Evolutionary conservation across 208 protist genomes (phyloP), one percentile per base, ranked within the genome.

Genomic region (Acanthamoeba sp.): DNA sequence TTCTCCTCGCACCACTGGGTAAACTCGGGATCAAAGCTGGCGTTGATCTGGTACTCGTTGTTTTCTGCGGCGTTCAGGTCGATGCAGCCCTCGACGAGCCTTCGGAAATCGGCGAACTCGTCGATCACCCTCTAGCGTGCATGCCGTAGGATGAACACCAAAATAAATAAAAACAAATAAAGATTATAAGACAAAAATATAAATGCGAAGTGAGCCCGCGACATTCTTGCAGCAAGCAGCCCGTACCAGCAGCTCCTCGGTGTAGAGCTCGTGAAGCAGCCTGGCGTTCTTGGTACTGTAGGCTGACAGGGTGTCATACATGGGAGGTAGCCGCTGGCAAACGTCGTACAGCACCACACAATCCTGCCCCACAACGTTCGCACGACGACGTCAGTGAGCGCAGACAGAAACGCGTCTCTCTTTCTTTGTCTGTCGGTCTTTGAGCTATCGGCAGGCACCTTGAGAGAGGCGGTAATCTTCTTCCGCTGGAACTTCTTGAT

Each of bases 401-500:
- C n/a, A n/a, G n/a, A n/a, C n/a, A n/a, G n/a, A n/a, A n/a, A n/a
- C n/a, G n/a, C n/a, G n/a, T n/a, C n/a, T n/a, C n/a, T n/a, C n/a
- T n/a, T n/a, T n/a, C n/a, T n/a, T n/a, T n/a, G n/a, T n/a, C n/a
- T n/a, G n/a, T n/a, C n/a, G n/a, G n/a, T n/a, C n/a, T n/a, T n/a
- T n/a, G n/a, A n/a, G n/a, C n/a, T n/a, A 91, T 59, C 52, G 24
- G 18, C 14, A 62, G 1, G 55, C 16, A 91, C 93, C 93, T 93
- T 89, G 32, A 95, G 84, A 27, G 93, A 85, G 32, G 85, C 93
- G 18, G 42, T 76, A 45, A 50, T 85, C 32, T 32, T 52, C 29
- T 18, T 76, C 6, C 98, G 96, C 95, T 99, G 98, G 78, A 99
- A 97, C 94, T 98, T 98, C 34, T 98, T 98, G 64, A 98, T 97